Evolutionary conservation across 2,329 filamentous ascomycete species (phyloP).

Genomic region (Trichoderma arundinaceum): DNA sequence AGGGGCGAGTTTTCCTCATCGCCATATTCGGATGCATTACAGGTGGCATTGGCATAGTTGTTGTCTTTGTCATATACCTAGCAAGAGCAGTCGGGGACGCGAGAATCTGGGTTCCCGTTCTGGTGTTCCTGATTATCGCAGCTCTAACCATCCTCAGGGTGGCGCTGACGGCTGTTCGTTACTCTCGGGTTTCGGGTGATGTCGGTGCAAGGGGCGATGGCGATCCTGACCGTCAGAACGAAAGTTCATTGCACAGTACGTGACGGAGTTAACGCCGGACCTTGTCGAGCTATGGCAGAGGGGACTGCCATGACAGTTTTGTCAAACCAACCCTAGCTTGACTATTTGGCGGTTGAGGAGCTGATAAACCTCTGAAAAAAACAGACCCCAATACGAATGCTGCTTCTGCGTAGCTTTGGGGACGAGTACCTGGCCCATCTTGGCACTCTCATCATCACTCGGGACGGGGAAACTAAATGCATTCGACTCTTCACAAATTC

Average conservation of each 20-base stretch:
- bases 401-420: conserved; percentile 15
- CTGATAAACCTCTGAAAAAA: conserved; percentile 7
- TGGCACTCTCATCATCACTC: conserved; percentile 2
- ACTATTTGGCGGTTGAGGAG: conserved; percentile 9
- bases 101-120: neutral
- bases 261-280: neutral
- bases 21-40: neutral
- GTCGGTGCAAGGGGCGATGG: neutral
- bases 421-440: conserved; percentile 18
- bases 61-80: neutral
- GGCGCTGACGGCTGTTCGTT: neutral
- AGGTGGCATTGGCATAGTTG: conserved; percentile 3
- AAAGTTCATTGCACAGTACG: neutral
- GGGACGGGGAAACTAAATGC: conserved; percentile 3
- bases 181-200: neutral
- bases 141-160: neutral
- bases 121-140: neutral
- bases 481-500: neutral
- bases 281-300: conserved; percentile 14
- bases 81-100: neutral
- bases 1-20: neutral
- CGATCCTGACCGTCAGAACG: conserved; percentile 2
- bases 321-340: conserved; percentile 16
- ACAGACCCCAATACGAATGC: conserved; percentile 16
- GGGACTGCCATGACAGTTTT: conserved; percentile 17